phyloP scores from a whole-genome alignment of 495 filamentous ascomycete species.

The Aspergillus nidulans region DNA sequence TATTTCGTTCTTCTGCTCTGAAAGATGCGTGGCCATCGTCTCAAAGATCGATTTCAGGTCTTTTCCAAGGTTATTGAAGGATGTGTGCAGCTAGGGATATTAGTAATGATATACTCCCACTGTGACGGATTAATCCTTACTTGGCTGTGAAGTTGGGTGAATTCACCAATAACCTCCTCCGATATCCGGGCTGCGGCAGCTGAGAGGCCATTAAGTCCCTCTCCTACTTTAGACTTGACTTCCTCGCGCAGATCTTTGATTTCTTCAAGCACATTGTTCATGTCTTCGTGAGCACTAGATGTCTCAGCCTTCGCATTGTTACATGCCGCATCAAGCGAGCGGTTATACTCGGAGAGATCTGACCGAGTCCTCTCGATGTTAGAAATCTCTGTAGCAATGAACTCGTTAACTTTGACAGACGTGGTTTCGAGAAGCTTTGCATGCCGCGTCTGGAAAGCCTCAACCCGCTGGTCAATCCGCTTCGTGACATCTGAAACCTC shows the following conservation, averaged over 20 bases:
- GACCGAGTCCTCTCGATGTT: slow-evolving; percentile 61
- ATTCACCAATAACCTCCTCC: slow-evolving; percentile 83
- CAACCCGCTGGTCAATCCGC: slow-evolving; percentile 68
- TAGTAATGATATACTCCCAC: slow-evolving; percentile 12
- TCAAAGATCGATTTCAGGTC: slow-evolving; percentile 87
- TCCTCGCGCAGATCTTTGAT: slow-evolving; percentile 84
- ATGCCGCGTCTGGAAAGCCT: slow-evolving; percentile 65
- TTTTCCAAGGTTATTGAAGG: slow-evolving; percentile 82
- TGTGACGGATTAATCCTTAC: slow-evolving; percentile 26
- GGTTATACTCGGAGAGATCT: slow-evolving; percentile 63
- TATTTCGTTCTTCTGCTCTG: slow-evolving; percentile 74
- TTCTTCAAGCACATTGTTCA: slow-evolving; percentile 87
- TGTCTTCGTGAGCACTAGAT: slow-evolving; percentile 69
- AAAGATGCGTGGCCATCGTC: slow-evolving; percentile 64
- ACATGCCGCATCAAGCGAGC: slow-evolving; percentile 61
- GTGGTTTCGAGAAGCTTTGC: slow-evolving; percentile 60
- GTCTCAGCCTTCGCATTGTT: slow-evolving; percentile 63
- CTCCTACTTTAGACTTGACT: slow-evolving; percentile 78
- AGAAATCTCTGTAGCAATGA: slow-evolving; percentile 66
- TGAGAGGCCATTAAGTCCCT: slow-evolving; percentile 79
- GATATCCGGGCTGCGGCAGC: slow-evolving; percentile 82
- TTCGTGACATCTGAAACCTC: slow-evolving; percentile 71
- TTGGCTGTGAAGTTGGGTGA: slow-evolving; percentile 74
- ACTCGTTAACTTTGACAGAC: slow-evolving; percentile 63
- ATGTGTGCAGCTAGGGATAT: slow-evolving; percentile 60